Evolutionary conservation across 202 grass and related monocot species (phyloP).

Genomic region (Zoysia matrella): DNA sequence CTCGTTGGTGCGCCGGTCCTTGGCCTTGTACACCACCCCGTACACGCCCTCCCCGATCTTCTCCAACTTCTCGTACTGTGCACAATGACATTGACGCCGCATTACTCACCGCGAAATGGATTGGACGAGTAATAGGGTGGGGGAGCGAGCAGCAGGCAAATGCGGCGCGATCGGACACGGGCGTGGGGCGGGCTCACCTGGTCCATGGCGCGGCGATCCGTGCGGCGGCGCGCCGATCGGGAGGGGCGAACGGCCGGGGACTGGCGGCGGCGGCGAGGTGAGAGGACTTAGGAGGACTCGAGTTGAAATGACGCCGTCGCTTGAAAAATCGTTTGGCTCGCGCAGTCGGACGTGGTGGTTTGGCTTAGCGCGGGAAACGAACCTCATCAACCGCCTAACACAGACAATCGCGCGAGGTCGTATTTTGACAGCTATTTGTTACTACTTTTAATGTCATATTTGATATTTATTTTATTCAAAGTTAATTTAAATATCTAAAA

Average conservation of each 20-base stretch:
- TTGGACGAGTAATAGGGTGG: neutral
- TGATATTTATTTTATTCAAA: no score
- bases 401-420: no score
- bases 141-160: neutral
- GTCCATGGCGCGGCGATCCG: slow-evolving; percentile 54
- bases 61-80: slow-evolving; percentile 54
- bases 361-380: no score
- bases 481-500: no score
- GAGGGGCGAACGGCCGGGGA: neutral
- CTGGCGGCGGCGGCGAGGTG: slow-evolving; percentile 11
- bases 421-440: no score
- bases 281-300: neutral
- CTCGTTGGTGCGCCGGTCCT: slow-evolving; percentile 70
- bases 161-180: slow-evolving; percentile 23
- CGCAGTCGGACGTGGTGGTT: no score
- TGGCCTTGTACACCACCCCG: neutral
- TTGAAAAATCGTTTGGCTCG: no score
- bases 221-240: slow-evolving; percentile 27
- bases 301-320: neutral
- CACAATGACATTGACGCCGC: neutral
- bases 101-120: neutral
- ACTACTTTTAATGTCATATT: no score
- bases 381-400: no score
- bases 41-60: no score
- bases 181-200: slow-evolving; percentile 43